Evolutionary conservation across 805 yeast species (phyloP), one percentile per base, ranked within the genome.

Genomic region (Pichia membranifaciens): DNA sequence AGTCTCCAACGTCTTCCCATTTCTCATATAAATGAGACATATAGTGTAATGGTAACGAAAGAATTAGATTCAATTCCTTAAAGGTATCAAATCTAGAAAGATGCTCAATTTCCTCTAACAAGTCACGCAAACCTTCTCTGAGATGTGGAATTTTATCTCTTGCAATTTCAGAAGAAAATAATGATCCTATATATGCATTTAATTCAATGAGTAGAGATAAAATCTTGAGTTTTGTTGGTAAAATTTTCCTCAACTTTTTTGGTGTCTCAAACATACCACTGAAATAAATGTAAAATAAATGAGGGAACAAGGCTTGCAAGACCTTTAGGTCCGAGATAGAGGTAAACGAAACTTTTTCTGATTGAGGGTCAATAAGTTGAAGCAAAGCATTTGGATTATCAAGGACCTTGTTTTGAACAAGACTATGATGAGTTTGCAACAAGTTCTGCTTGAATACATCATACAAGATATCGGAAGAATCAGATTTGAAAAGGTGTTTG

Each of bases 1-100:
- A 29, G 25, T 43, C 38, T 2, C 49, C 49, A 17, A 41, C 17
- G 21, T 47, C 42, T 9, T 47, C 43, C 49, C 49, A 42, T 32
- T 16, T 47, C 3, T 37, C 39, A 37, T 37, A 42, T 6, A 42
- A 21, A 18, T 38, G 45, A 13, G 21, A 17, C 21, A 41, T 17
- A 13, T 32, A 33, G 42, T 38, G 45, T 4, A 42, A 7, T 6
- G 49, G 45, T 23, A 47, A n/a, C 2, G n/a, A 20, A 15, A 45
- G 18, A n/a, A 45, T 9, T 8, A 16, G 7, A 28, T 40, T 45
- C 6, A 45, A 18, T 7, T 33, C 18, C 13, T 25, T 28, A 16
- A 45, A 45, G 13, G 6, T 16, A 3, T 36, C 16, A 35, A 25
- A 40, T 34, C 17, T 40, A 9, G 41, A 22, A 4, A 42, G 10